Evolutionary conservation across 2,329 filamentous ascomycete genomes (phyloP).

Genomic region (Colletotrichum endophyticum): DNA sequence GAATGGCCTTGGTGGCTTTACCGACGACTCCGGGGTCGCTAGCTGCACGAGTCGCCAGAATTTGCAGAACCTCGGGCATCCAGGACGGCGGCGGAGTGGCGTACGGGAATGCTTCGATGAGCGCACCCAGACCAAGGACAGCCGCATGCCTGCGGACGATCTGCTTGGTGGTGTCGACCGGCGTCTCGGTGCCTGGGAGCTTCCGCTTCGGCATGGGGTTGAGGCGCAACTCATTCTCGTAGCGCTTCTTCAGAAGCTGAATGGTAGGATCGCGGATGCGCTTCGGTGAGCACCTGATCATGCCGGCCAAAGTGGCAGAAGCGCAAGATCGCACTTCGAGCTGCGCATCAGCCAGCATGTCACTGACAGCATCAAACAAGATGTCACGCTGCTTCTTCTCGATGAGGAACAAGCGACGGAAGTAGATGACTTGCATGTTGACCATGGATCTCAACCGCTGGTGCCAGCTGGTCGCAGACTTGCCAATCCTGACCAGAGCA

Average conservation of each 20-base stretch:
- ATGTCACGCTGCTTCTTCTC: conserved; percentile 74
- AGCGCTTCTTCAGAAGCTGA: conserved; percentile 75
- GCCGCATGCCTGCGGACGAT: conserved; percentile 87
- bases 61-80: conserved; percentile 92
- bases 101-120: conserved; percentile 97
- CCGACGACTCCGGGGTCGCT: conserved; percentile 91
- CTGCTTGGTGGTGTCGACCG: conserved; percentile 74
- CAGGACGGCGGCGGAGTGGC: conserved; percentile 88
- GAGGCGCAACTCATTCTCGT: conserved; percentile 75
- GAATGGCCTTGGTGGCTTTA: conserved; percentile 90
- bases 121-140: conserved; percentile 85
- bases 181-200: conserved; percentile 69
- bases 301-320: conserved; percentile 90
- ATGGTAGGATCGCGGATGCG: conserved; percentile 81
- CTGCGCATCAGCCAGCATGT: conserved; percentile 91
- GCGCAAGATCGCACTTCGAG: conserved; percentile 94
- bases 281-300: conserved; percentile 94
- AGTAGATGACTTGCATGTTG: conserved; percentile 99
- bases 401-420: conserved; percentile 91
- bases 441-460: conserved; percentile 93
- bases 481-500: conserved; percentile 86
- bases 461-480: conserved; percentile 87
- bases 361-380: conserved; percentile 90
- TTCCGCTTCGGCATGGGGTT: conserved; percentile 87
- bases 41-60: conserved; percentile 82